Conservation (phyloP, 148 eudicot species). For the Silene latifolia region DNA sequence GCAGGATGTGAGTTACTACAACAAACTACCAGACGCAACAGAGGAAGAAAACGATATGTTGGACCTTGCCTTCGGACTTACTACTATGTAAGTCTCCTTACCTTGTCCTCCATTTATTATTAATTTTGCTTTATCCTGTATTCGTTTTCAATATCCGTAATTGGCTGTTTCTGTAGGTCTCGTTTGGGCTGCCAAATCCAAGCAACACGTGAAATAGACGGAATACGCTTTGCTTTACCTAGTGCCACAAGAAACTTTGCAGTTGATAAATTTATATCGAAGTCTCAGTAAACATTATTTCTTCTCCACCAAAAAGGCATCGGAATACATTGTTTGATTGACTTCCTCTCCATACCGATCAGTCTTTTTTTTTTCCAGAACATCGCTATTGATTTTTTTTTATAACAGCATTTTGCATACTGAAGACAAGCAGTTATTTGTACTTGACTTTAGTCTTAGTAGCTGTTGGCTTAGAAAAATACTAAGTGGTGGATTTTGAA, state of each 20-base stretch:
- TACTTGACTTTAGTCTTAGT: background rate
- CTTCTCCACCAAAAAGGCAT: background rate
- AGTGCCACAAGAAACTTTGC: conserved; percentile 78
- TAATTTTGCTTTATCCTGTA: background rate
- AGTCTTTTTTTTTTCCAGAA: background rate
- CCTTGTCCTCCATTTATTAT: background rate
- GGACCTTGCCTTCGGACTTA: conserved; percentile 93
- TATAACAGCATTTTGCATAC: background rate
- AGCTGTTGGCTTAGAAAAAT: conserved; percentile 1
- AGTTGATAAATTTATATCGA: conserved; percentile 59
- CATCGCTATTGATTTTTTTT: conserved; percentile 3
- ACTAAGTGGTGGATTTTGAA: background rate
- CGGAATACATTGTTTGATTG: background rate
- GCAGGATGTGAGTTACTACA: conserved; percentile 76
- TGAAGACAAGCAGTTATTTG: conserved; percentile 1
- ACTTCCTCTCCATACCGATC: background rate
- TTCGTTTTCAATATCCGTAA: background rate
- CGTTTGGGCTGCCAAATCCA: conserved; percentile 90
- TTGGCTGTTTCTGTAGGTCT: conserved; percentile 47
- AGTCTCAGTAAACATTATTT: conserved; percentile 24
- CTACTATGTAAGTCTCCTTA: conserved; percentile 56
- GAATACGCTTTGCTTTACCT: conserved; percentile 79
- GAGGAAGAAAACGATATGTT: conserved; percentile 98
- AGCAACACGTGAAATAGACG: conserved; percentile 81
- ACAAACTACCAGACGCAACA: conserved; percentile 77